Evolutionary conservation across 352 stramenopile species (phyloP).

Genomic region (Phytophthora pinifolia): DNA sequence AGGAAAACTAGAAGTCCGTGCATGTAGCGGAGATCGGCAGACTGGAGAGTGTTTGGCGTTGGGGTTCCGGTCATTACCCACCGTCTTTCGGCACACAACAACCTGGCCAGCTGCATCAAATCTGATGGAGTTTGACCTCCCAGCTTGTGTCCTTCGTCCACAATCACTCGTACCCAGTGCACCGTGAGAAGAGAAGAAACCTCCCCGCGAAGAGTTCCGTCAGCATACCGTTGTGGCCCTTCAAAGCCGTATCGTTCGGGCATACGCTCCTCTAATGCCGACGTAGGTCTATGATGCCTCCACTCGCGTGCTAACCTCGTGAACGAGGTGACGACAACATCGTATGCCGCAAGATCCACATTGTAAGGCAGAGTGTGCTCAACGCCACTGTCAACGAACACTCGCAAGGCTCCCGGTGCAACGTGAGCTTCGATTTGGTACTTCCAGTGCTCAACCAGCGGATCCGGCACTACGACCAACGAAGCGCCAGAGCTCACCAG

Average conservation of each 20-base stretch:
- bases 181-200: constrained; percentile 63
- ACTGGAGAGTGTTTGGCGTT: constrained; percentile 88
- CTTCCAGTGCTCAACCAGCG: constrained; percentile 77
- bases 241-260: constrained; percentile 77
- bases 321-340: constrained; percentile 81
- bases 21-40: constrained; percentile 87
- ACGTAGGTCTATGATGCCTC: constrained; percentile 59
- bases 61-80: constrained; percentile 99
- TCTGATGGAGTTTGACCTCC: constrained; percentile 62
- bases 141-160: constrained; percentile 96
- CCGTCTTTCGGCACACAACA: constrained; percentile 80
- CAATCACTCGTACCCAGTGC: constrained; percentile 91
- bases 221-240: constrained; percentile 48
- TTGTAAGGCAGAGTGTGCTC: constrained; percentile 43
- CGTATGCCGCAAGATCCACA: constrained; percentile 50
- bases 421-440: constrained; percentile 72
- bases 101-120: constrained; percentile 81
- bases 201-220: constrained; percentile 53
- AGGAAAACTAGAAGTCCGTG: constrained; percentile 92
- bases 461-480: constrained; percentile 72
- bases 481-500: constrained; percentile 51
- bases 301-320: constrained; percentile 60
- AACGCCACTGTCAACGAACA: constrained; percentile 46
- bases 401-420: constrained; percentile 28
- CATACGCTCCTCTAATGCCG: constrained; percentile 56